Base-by-base conservation (phyloP, 352 stramenopile species). In the Aphanomyces invadans region DNA sequence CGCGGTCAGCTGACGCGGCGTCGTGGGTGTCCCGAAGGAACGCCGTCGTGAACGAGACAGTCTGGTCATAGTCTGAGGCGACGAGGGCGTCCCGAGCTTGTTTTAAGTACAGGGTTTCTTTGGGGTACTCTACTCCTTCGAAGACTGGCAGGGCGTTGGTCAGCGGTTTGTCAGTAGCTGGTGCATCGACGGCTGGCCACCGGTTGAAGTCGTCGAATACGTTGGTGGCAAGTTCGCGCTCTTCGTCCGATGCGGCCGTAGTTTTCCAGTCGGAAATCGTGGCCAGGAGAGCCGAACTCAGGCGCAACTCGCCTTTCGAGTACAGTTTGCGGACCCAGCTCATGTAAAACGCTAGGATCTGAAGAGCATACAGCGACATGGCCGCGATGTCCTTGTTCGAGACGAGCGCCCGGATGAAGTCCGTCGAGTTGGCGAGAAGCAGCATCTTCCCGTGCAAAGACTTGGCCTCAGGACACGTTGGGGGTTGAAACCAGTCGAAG, bases 241-340 rank as follows among this genome's bases (percentile, higher is more conserved):
- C 74, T 0, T 68, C 62, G 0, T 79, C 69, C 2, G 71, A 28
- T 1, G 32, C 57, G n/a, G 53, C 53, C 17, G 72, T 74, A 17
- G 61, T 55, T 17, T 23, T 36, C 75, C 75, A 81, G 11, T 75
- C 45, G 1, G 53, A 21, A 10, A 81, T 54, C 28, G 76, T 38
- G 11, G 36, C 38, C 19, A 81, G 62, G 19, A 81, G 69, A 56
- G 73, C 75, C 0, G 45, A 48, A 55, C 73, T 77, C 23, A 81
- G 62, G 0, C 73, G 75, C 12, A 81, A 65, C 28, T 78, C 75
- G 36, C 74, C 71, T 17, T 70, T 63, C 2, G 71, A 72, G 69
- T 79, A 76, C 33, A 78, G 62, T 49, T 79, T 81, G 29, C 75
- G 75, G 28, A 81, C 67, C 75, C 73, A 81, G 59, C 75, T 81